Base-by-base conservation (phyloP, 805 yeast genomes). In the Myxozyma monticola region DNA sequence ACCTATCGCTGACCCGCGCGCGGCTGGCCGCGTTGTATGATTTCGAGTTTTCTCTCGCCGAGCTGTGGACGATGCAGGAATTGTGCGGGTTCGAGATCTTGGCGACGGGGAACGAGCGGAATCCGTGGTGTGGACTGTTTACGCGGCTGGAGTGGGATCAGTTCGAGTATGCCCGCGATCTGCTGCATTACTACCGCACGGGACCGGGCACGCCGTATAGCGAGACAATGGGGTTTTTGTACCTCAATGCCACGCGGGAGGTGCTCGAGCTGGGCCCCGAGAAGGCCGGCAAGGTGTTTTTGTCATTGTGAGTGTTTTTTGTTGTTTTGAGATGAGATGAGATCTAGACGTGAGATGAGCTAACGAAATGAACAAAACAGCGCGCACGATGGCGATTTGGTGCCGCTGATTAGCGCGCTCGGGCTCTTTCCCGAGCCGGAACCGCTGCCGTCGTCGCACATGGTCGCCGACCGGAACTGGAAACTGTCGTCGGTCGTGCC, bases 311-410 rank as follows among this genome's bases (percentile, higher is more conserved):
- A 64, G 56, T 50, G 22, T 8, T 24, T 28, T 12, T 8, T n/a
- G 24, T 38, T 12, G 36, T 31, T 4, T 9, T 24, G 24, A 10
- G 12, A 12, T n/a, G n/a, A n/a, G n/a, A n/a, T n/a, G n/a, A n/a
- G n/a, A n/a, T n/a, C n/a, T n/a, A n/a, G n/a, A n/a, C n/a, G 9
- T 40, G 48, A 24, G 24, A n/a, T 14, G 6, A 26, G 17, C n/a
- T 38, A 9, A 42, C 33, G 20, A 2, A n/a, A n/a, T n/a, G n/a
- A n/a, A n/a, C 6, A 6, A 47, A 68, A 73, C 17, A 79, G 79
- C 62, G 72, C 80, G 15, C 85, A 80, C 64, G 84, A 80, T 62
- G 78, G 81, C 22, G 82, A 80, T 59, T 65, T 80, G 33, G 79
- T 76, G 50, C 69, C 74, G 21, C 69, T 75, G 57, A 71, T 75